A percentile compares a stretch with the other conserved stretches of the same genome.
Evolutionary conservation across 2,329 filamentous ascomycete genomes (phyloP).

Genomic region (Podosphaera leucotricha): DNA sequence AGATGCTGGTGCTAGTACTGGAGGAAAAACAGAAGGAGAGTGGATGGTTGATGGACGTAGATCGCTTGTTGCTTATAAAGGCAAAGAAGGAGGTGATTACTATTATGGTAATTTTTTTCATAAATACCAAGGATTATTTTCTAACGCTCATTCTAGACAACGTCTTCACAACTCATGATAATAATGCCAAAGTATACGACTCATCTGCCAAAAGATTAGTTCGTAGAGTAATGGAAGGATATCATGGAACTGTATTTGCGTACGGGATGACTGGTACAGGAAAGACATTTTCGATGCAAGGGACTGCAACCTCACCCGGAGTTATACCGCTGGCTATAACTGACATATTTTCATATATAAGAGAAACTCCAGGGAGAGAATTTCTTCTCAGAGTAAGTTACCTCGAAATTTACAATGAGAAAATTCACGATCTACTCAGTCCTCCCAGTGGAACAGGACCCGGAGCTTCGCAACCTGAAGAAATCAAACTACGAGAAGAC

Average conservation of each 20-base stretch:
- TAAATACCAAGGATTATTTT: neutral
- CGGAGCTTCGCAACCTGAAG: constrained; percentile 43
- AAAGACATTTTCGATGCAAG: constrained; percentile 99
- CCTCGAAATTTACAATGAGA: constrained; percentile 96
- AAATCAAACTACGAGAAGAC: constrained; percentile 93
- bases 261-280: constrained; percentile 98
- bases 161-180: constrained; percentile 81
- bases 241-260: constrained; percentile 92
- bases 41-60: constrained; percentile 80
- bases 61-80: constrained; percentile 59
- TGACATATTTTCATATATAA: constrained; percentile 97
- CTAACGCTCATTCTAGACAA: constrained; percentile 41
- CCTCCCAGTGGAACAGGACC: constrained; percentile 31
- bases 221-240: constrained; percentile 93
- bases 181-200: constrained; percentile 89
- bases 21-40: constrained; percentile 44
- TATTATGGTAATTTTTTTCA: constrained; percentile 45
- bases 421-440: constrained; percentile 77
- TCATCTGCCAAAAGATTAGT: constrained; percentile 82
- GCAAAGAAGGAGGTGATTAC: constrained; percentile 81
- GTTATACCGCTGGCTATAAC: constrained; percentile 95
- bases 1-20: constrained; percentile 41
- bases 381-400: constrained; percentile 93
- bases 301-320: constrained; percentile 80
- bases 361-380: constrained; percentile 83